These are phyloP conservation scores for Cladosporium cucumerinum DNA, from an alignment of 2,329 filamentous ascomycete species.

Conservation along the genomic window DNA sequence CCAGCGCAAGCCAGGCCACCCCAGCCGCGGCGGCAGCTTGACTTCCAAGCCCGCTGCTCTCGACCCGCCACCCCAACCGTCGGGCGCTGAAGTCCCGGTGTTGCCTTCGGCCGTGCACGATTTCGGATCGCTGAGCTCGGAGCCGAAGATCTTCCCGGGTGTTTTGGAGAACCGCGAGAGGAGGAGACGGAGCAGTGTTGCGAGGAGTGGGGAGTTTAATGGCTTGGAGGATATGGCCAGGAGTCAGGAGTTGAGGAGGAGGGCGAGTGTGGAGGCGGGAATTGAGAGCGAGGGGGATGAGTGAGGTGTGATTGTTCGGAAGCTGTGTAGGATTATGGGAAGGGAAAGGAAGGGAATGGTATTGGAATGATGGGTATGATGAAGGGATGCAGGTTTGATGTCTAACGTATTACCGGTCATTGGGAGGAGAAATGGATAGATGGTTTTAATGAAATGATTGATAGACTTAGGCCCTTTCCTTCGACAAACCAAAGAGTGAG, in stretches of 20 bases:
- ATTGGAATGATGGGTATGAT: neutral
- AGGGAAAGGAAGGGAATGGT: neutral
- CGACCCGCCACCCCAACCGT: slow-evolving; percentile 31
- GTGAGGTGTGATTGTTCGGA: neutral
- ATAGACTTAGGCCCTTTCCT: neutral
- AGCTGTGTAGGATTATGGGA: neutral
- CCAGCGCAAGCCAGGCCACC: slow-evolving; percentile 16
- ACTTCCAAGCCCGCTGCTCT: neutral
- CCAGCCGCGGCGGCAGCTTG: slow-evolving; percentile 15
- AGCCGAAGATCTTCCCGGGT: slow-evolving; percentile 70
- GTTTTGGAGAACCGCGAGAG: slow-evolving; percentile 53
- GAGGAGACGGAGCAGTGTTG: slow-evolving; percentile 11
- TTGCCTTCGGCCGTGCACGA: slow-evolving; percentile 27
- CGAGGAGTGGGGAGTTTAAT: neutral
- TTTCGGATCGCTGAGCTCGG: slow-evolving; percentile 48
- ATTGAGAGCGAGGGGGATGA: slow-evolving; percentile 19
- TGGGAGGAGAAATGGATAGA: neutral
- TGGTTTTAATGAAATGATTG: neutral
- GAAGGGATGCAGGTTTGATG: neutral
- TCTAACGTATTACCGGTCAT: neutral
- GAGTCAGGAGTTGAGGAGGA: slow-evolving; percentile 15
- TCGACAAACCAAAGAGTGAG: too few relatives aligned
- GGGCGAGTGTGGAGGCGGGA: slow-evolving; percentile 12
- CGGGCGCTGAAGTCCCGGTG: slow-evolving; percentile 31
- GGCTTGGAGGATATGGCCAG: neutral